Evolutionary conservation across 78 protist genomes (phyloP).

Genomic region (Monosiga brevicollis): DNA sequence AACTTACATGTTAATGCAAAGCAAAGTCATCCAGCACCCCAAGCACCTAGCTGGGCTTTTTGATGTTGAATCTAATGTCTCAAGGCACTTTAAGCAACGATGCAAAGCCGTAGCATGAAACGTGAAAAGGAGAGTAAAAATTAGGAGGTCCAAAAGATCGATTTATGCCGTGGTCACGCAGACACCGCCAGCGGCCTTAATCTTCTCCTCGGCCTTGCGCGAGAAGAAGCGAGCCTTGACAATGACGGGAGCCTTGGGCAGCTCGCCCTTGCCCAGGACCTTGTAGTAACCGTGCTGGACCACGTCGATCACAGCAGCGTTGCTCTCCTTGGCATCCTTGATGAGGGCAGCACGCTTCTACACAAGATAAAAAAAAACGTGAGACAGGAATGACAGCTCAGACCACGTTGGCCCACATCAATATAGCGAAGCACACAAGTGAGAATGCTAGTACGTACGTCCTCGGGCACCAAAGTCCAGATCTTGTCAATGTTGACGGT

Average conservation of each 20-base stretch:
- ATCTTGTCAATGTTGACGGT: constrained; percentile 89
- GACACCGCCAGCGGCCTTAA: constrained; percentile 93
- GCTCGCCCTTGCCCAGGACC: constrained; percentile 94
- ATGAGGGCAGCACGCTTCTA: no score
- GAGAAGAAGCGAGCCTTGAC: constrained; percentile 94
- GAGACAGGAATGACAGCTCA: background rate
- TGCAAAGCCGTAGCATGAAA: no score
- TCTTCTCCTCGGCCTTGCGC: constrained; percentile 91
- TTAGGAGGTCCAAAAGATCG: no score
- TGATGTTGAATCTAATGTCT: no score
- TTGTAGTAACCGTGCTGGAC: constrained; percentile 52
- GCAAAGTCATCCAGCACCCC: no score
- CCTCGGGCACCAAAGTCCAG: constrained; percentile 81
- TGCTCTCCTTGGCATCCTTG: constrained; percentile 22
- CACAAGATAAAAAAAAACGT: no score
- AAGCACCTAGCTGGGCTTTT: no score
- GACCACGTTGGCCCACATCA: no score
- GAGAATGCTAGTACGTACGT: constrained; percentile 23
- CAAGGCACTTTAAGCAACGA: no score
- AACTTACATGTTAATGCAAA: no score
- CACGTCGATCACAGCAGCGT: constrained; percentile 93
- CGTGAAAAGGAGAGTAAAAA: no score
- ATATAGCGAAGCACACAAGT: no score
- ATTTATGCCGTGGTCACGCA: constrained; percentile 84
- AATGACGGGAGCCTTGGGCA: constrained; percentile 89